Evolutionary conservation across 805 yeast species (phyloP), one percentile per base, ranked within the genome.

Genomic region (Saccharomycopsis sp.): DNA sequence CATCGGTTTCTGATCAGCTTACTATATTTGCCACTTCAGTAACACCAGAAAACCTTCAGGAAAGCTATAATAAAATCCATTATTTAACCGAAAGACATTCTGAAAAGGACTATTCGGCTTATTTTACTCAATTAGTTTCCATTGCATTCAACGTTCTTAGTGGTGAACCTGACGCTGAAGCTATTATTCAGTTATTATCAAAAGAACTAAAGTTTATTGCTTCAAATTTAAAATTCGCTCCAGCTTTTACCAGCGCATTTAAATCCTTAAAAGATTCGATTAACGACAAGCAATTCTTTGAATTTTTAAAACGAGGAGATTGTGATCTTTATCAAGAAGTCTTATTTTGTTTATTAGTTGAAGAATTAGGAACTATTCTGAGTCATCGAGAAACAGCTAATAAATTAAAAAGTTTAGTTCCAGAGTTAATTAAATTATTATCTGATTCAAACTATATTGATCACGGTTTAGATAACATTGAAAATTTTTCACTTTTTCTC

Each of bases 21-120:
- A 66, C 74, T 16, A 65, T 79, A 40, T 61, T 79, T 40, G 62
- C 72, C 40, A 63, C 74, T 31, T 68, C 74, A 19, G 60, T 71
- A 50, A 58, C 65, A 26, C 60, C 60, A 20, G 59, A 61, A 19
- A 71, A 70, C 58, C 66, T 70, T 56, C 62, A 60, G 20, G 48
- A 61, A 17, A 63, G 70, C 22, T 56, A 59, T 40, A 53, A 57
- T 32, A 75, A 79, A 56, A 75, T 79, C 55, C 65, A 68, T 45
- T 65, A 63, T 52, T 68, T 80, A 23, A 56, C 74, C 44, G 60
- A 57, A 9, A 62, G 62, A 26, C 52, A 54, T 43, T 57, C 64
- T 27, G 59, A 5, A 14, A 21, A 13, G 13, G 28, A 42, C 65
- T 29, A 60, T 58, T 48, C 57, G 60, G 45, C 52, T 65, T 34